phyloP scores from a whole-genome alignment of 768 basidiomycete genomes.

The Psilocybe sp. region DNA sequence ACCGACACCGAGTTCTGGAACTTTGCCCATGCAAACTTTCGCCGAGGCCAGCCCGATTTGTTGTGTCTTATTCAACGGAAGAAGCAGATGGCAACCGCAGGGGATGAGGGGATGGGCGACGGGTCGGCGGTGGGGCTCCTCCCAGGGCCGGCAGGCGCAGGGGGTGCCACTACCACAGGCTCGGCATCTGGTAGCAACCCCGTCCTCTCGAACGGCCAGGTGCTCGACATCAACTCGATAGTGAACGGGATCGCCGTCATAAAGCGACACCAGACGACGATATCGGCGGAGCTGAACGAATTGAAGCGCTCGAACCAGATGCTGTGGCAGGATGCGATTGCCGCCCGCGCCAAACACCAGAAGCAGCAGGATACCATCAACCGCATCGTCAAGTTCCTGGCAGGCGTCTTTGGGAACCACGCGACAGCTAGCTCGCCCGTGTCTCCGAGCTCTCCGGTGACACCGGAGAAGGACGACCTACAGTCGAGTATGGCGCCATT shows the following conservation, averaged over 20 bases:
- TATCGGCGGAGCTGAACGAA: slow-evolving; percentile 85
- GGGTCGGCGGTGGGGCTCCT: too few species aligned
- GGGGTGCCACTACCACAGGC: slow-evolving; percentile 4
- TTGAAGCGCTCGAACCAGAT: slow-evolving; percentile 84
- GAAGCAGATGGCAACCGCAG: slow-evolving; percentile 50
- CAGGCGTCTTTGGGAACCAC: slow-evolving; percentile 79
- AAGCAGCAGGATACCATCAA: slow-evolving; percentile 97
- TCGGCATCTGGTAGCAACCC: slow-evolving; percentile 10
- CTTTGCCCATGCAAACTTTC: slow-evolving; percentile 89
- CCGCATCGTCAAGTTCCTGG: slow-evolving; percentile 90
- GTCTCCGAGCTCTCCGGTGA: slow-evolving; percentile 6
- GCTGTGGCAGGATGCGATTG: slow-evolving; percentile 90
- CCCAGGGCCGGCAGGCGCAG: background rate
- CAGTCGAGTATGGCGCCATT: slow-evolving; percentile 1
- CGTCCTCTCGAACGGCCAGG: slow-evolving; percentile 40
- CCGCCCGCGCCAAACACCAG: slow-evolving; percentile 75
- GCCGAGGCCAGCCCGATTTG: slow-evolving; percentile 84
- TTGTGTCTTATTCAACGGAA: slow-evolving; percentile 88
- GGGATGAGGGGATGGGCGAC: slow-evolving; percentile 24
- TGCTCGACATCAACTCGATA: slow-evolving; percentile 76
- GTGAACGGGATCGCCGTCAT: slow-evolving; percentile 82
- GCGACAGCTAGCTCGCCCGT: slow-evolving; percentile 33
- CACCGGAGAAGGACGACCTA: slow-evolving; percentile 19
- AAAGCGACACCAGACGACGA: slow-evolving; percentile 89
- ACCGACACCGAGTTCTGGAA: slow-evolving; percentile 84